phyloP scores from a whole-genome alignment of 2,329 filamentous ascomycete species.

The Sarocladiaceae sp. region DNA sequence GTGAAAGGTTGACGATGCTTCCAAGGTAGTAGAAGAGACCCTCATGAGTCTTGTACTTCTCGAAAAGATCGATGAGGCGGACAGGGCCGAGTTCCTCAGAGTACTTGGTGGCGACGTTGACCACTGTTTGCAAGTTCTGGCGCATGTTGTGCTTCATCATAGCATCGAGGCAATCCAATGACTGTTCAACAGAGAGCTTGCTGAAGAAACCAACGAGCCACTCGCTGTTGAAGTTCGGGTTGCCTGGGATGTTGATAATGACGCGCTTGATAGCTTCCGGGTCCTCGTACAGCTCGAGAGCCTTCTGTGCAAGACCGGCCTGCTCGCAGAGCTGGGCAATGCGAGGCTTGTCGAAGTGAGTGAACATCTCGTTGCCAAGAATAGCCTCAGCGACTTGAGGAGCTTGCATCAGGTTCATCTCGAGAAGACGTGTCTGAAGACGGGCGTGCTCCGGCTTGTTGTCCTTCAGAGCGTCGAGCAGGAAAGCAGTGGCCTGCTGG shows the following conservation, averaged over 20 bases:
- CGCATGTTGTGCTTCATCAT: conserved; percentile 98
- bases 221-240: conserved; percentile 82
- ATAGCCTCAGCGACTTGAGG: conserved; percentile 98
- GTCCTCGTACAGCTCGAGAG: conserved; percentile 93
- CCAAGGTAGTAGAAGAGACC: conserved; percentile 98
- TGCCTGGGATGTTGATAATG: conserved; percentile 74
- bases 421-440: conserved; percentile 87
- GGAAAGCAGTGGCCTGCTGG: conserved; percentile 95
- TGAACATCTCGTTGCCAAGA: conserved; percentile 97
- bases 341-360: conserved; percentile 87
- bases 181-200: conserved; percentile 91
- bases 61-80: conserved; percentile 85
- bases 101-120: conserved; percentile 96
- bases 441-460: conserved; percentile 92
- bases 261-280: conserved; percentile 86
- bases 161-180: conserved; percentile 86
- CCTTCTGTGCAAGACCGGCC: conserved; percentile 79
- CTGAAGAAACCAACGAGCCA: conserved; percentile 94
- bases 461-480: conserved; percentile 90
- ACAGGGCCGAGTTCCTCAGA: conserved; percentile 89
- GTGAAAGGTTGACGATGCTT: conserved; percentile 94
- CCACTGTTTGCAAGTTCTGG: conserved; percentile 90
- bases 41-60: conserved; percentile 96
- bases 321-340: conserved; percentile 92
- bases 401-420: conserved; percentile 97